These are phyloP conservation scores for Malassezia nana DNA, from an alignment of 1,284 basidiomycete genomes.

Conservation along the genomic window DNA sequence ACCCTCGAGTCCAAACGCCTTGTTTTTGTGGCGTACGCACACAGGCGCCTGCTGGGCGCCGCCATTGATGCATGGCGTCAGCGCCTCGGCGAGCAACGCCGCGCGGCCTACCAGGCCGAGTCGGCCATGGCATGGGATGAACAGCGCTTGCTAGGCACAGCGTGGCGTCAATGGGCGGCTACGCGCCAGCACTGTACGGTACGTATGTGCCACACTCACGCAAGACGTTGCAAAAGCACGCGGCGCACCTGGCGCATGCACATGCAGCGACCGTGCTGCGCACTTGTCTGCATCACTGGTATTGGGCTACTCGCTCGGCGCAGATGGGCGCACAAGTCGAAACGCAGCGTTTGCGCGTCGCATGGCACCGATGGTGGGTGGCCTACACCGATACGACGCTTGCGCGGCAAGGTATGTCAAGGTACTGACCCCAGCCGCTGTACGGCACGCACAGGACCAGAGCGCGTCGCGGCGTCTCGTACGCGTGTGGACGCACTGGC, in stretches of 20 bases:
- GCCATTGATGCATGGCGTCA: slow-evolving; percentile 3
- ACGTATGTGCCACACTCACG: background rate
- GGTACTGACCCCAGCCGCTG: background rate
- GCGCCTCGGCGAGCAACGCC: slow-evolving; percentile 1
- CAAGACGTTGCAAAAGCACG: background rate
- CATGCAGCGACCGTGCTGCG: background rate
- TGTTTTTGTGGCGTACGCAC: background rate
- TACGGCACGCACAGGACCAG: background rate
- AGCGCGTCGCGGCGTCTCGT: background rate
- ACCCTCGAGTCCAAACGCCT: background rate
- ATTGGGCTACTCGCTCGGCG: background rate
- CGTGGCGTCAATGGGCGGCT: background rate
- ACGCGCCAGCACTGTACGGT: background rate
- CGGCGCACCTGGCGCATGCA: background rate
- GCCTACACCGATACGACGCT: background rate
- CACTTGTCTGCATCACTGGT: background rate
- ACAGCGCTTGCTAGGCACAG: background rate
- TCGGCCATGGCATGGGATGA: background rate
- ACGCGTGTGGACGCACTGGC: slow-evolving; percentile 5
- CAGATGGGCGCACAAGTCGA: background rate
- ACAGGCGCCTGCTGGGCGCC: background rate
- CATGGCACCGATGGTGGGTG: slow-evolving; percentile 14
- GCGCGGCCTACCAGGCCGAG: background rate
- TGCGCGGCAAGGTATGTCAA: background rate
- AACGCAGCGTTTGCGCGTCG: background rate